A percentile compares a stretch with the other conserved stretches of the same genome.
Evolutionary conservation across 495 filamentous ascomycete species (phyloP).

Genomic region (Podospora conica): DNA sequence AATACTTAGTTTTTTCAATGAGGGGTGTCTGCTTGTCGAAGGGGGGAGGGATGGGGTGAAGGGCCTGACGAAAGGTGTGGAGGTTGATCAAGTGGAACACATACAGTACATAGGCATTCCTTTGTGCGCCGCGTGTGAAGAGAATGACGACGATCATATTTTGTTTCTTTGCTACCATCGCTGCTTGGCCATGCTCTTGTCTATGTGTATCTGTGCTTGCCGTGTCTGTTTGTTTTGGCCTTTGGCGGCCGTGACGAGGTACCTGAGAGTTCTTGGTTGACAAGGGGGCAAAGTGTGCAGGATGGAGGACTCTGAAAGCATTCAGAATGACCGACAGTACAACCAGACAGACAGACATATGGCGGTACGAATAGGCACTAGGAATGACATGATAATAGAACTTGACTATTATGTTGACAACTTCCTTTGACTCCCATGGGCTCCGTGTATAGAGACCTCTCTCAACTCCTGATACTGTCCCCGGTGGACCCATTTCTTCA

Average conservation of each 20-base stretch:
- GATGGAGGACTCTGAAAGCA: too few species aligned
- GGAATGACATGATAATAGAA: not conserved
- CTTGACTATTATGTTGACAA: not conserved
- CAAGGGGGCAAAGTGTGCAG: too few species aligned
- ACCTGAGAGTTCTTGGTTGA: not conserved
- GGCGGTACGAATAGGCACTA: not conserved
- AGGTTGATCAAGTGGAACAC: not conserved
- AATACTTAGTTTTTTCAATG: not conserved
- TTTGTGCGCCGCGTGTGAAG: not conserved
- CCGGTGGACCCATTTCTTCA: too few species aligned
- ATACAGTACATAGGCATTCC: slow-evolving; percentile 19
- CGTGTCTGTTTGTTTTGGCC: not conserved
- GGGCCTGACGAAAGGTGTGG: not conserved
- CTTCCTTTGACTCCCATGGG: too few species aligned
- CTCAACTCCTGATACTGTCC: too few species aligned
- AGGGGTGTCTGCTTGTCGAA: not conserved
- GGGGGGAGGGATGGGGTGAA: not conserved
- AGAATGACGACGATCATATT: slow-evolving; percentile 2
- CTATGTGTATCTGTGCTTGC: not conserved
- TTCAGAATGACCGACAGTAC: not conserved
- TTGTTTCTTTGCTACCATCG: not conserved
- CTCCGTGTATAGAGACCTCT: too few species aligned
- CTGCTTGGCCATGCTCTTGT: not conserved
- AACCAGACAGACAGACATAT: not conserved
- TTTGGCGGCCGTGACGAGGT: not conserved